phyloP scores from a whole-genome alignment of 306 rosid species.

The Vachellia pachyceras region DNA sequence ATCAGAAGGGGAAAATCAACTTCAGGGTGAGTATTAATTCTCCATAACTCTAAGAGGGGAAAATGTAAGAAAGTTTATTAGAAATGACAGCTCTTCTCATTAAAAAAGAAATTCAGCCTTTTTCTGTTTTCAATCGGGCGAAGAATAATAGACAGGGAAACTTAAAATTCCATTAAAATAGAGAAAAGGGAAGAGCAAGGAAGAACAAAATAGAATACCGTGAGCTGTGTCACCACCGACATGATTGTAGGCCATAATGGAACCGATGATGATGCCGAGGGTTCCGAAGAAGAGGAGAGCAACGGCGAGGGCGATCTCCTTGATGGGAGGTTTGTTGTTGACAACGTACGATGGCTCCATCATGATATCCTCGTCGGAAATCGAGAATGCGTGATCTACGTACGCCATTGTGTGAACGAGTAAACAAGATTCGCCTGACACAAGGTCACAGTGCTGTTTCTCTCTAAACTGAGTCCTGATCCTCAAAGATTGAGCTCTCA shows the following conservation, averaged over 20 bases:
- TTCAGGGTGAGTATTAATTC: neutral
- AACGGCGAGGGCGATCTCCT: slow-evolving; percentile 94
- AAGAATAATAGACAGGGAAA: neutral
- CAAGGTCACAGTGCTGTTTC: neutral
- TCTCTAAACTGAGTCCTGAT: neutral
- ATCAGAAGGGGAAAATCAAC: no score
- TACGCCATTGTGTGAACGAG: slow-evolving; percentile 63
- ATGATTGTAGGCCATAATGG: slow-evolving; percentile 77
- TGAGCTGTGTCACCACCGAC: slow-evolving; percentile 97
- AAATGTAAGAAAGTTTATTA: neutral
- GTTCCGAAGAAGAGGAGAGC: slow-evolving; percentile 85
- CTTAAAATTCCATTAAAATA: neutral
- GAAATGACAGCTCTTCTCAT: slow-evolving; percentile 7
- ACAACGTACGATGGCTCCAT: slow-evolving; percentile 76
- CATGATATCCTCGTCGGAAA: slow-evolving; percentile 94
- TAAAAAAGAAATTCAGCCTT: neutral
- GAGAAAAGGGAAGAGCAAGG: neutral
- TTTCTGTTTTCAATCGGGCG: neutral
- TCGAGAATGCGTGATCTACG: slow-evolving; percentile 96
- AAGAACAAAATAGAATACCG: slow-evolving; percentile 49
- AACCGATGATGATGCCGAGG: slow-evolving; percentile 76
- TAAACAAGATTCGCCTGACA: neutral
- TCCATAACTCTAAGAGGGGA: neutral
- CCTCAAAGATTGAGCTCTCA: neutral
- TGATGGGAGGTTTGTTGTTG: slow-evolving; percentile 85